These are phyloP conservation scores for Pythium apleroticum DNA, from an alignment of 352 stramenopile genomes.

Conservation along the genomic window DNA sequence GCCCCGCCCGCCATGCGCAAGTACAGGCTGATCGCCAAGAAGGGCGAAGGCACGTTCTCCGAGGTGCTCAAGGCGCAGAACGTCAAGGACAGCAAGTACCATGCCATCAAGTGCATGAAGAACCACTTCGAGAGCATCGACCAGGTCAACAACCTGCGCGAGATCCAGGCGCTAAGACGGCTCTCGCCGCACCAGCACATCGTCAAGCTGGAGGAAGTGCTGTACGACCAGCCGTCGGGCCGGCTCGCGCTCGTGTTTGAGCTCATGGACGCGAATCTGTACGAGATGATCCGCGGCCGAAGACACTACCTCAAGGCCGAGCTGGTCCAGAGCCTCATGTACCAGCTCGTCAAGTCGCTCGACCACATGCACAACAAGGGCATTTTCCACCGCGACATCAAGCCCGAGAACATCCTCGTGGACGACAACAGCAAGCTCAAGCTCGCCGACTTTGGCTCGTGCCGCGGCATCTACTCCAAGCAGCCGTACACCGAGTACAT, in stretches of 20 bases:
- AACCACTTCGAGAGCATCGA: conserved; percentile 96
- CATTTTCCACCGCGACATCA: conserved; percentile 97
- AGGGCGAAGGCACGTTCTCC: conserved; percentile 96
- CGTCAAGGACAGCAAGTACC: conserved; percentile 93
- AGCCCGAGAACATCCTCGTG: conserved; percentile 96
- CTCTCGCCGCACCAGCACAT: conserved; percentile 95
- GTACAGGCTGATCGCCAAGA: conserved; percentile 94
- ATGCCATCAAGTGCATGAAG: conserved; percentile 99
- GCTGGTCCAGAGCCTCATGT: conserved; percentile 84
- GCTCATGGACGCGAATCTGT: conserved; percentile 96
- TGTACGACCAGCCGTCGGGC: conserved; percentile 92
- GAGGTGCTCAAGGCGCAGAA: conserved; percentile 93
- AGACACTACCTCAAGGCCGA: conserved; percentile 87
- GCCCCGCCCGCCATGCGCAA: conserved; percentile 84
- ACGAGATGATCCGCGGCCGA: conserved; percentile 94
- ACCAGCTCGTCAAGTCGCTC: conserved; percentile 94
- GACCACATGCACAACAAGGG: conserved; percentile 97
- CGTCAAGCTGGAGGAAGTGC: conserved; percentile 94
- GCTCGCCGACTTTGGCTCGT: conserved; percentile 95
- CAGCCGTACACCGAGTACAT: conserved; percentile 98
- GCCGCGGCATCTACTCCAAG: conserved; percentile 94
- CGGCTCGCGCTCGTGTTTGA: conserved; percentile 96
- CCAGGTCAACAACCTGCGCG: conserved; percentile 95
- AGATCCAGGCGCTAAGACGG: conserved; percentile 94
- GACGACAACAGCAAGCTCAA: conserved; percentile 87